Conservation (phyloP, 371 early-diverging fungal species). For the Lichtheimia ornata region DNA sequence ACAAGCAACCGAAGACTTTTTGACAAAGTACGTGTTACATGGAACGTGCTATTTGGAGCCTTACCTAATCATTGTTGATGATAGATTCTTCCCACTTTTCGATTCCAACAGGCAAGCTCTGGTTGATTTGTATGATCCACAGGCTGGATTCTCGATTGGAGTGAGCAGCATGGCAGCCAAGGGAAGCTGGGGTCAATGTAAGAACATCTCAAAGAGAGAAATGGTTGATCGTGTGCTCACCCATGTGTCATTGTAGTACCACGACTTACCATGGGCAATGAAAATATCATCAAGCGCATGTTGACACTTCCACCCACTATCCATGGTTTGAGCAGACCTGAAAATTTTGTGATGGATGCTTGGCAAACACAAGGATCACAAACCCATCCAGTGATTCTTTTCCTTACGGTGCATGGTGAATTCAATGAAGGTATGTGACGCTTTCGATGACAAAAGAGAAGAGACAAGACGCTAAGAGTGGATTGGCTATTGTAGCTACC, state of each 20-base stretch:
- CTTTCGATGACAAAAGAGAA: not conserved
- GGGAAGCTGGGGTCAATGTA: constrained; percentile 48
- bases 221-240: not conserved
- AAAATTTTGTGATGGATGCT: constrained; percentile 55
- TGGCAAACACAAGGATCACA: constrained; percentile 48
- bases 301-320: constrained; percentile 49
- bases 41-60: no score
- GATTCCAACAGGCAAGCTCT: constrained; percentile 42
- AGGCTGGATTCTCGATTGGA: constrained; percentile 33
- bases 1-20: constrained; percentile 33
- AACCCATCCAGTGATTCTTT: constrained; percentile 37
- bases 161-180: constrained; percentile 24
- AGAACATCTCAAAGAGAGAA: not conserved
- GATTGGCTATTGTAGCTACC: constrained; percentile 8
- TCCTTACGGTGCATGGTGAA: constrained; percentile 55
- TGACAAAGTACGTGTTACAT: constrained; percentile 28
- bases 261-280: constrained; percentile 20
- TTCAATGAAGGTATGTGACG: constrained; percentile 44
- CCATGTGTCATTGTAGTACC: constrained; percentile 1
- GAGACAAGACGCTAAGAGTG: not conserved
- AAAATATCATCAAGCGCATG: constrained; percentile 39
- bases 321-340: constrained; percentile 41
- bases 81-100: constrained; percentile 39
- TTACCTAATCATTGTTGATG: no score
- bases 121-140: constrained; percentile 35